Conservation (phyloP, 768 basidiomycete genomes). For the Nevesoporus exiguus region DNA sequence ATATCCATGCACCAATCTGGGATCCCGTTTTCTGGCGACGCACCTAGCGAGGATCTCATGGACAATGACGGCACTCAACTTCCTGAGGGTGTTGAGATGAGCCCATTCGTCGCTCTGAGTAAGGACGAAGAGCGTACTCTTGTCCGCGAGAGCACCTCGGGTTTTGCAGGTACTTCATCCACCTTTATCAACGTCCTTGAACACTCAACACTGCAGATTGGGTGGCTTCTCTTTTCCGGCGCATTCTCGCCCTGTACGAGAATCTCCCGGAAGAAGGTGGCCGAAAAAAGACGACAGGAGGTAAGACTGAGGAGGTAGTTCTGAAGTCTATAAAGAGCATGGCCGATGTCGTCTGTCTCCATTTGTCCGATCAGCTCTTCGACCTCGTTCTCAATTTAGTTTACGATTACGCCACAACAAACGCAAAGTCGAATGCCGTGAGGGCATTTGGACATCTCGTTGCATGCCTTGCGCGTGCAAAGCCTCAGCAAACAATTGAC, state of each 20-base stretch:
- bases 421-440: constrained; percentile 88
- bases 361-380: constrained; percentile 62
- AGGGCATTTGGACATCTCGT: constrained; percentile 87
- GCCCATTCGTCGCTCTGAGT: constrained; percentile 39
- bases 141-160: constrained; percentile 72
- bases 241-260: constrained; percentile 80
- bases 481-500: constrained; percentile 70
- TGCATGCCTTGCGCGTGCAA: constrained; percentile 75
- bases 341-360: constrained; percentile 77
- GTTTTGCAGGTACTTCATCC: constrained; percentile 60
- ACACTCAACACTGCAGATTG: constrained; percentile 50
- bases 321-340: constrained; percentile 78
- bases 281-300: constrained; percentile 77
- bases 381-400: constrained; percentile 83
- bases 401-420: constrained; percentile 83
- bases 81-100: constrained; percentile 46
- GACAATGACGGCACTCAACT: constrained; percentile 44
- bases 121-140: constrained; percentile 68
- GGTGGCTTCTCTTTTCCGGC: constrained; percentile 73
- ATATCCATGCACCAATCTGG: constrained; percentile 61
- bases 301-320: constrained; percentile 72
- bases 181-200: neutral
- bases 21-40: constrained; percentile 51
- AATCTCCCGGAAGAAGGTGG: constrained; percentile 96
- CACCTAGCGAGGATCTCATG: constrained; percentile 53